Base-by-base conservation (phyloP, 1,284 basidiomycete genomes). In the Fomitiporia mediterranea region DNA sequence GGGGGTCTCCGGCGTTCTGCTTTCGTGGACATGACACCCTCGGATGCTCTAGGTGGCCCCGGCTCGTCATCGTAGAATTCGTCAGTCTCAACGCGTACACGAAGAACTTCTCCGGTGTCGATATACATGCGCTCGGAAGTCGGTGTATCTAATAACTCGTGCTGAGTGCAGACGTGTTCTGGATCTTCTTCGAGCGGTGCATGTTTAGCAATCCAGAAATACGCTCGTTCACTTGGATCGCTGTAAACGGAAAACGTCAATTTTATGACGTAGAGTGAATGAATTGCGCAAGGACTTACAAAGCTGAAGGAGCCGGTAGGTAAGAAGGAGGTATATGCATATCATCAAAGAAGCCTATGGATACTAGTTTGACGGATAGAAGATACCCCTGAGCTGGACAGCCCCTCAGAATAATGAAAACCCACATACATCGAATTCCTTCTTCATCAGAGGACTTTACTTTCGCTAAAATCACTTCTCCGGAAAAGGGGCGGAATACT, bases 341-440 rank as follows among this genome's bases (percentile, higher is more conserved):
- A 66, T 98, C 94, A 68, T 96, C 91, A 66, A 98, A 99, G 74
- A 99, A 98, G 13, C 87, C 89, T 35, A 97, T 71, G 6, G 89
- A 85, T 32, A 98, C 93, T 96, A 64, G 32, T 51, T n/a, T n/a
- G n/a, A n/a, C n/a, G n/a, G n/a, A n/a, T n/a, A n/a, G n/a, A 38
- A 28, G 15, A 46, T 57, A 9, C 28, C 17, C 42, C 2, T 50
- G 38, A 51, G n/a, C 23, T 50, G 32, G 39, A 17, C 55, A 27
- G 39, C 43, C 21, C 3, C 25, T 48, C 55, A 46, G 5, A 55
- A 50, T 54, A 35, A 27, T 8, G 43, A 17, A 44, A 35, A 49
- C 38, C 4, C 2, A 73, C 87, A 54, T 63, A 94, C 94, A 70
- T 72, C 91, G 75, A 61, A 98, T 86, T 11, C 91, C 91, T 49